Base-by-base conservation (phyloP, 345 rosid species). In the Conringia planisiliqua region DNA sequence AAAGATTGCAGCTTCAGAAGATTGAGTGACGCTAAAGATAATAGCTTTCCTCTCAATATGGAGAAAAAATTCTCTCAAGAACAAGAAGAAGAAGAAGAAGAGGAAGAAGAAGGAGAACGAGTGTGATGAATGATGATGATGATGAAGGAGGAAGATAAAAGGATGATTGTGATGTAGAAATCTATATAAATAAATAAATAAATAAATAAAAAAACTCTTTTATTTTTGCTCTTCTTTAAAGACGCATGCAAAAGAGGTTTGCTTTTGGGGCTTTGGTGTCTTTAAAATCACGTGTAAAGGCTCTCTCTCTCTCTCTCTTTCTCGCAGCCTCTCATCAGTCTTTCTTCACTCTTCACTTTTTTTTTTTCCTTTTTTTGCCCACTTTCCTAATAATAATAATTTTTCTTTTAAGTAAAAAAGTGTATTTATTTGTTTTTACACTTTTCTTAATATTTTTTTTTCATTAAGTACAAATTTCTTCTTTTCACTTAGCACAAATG, bases 271-370 rank as follows among this genome's bases (percentile, higher is more conserved):
- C 75, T 83, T 88, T 70, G 76, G 46, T 78, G 73, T 71, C 64
- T 71, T 88, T 95, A 82, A 83, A 87, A 87, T 88, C 98, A 94
- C 95, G 98, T 94, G 98, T 87, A 84, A 89, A 87, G 76, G 35
- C 35, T 32, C 8, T 32, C 20, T 33, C 33, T 72, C 33, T 72
- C 46, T 38, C 47, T 36, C 72, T 79, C 71, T 67, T 68, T 11
- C 30, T 24, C 48, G 47, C 69, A 60, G 69, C 46, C 70, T 38
- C 47, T 76, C 63, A 39, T 60, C 62, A 68, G 61, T 71, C 59
- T 60, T 35, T 54, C 74, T 69, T 74, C 39, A 40, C 64, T 70
- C 70, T 61, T 67, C 43, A 38, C 64, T 44, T 27, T 64, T 22
- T 57, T 56, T 48, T 60, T 30, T n/a, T n/a, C n/a, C n/a, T 64